These are phyloP conservation scores for Escallonia rubra DNA, from an alignment of 129 eudicot species.

Conservation along the genomic window DNA sequence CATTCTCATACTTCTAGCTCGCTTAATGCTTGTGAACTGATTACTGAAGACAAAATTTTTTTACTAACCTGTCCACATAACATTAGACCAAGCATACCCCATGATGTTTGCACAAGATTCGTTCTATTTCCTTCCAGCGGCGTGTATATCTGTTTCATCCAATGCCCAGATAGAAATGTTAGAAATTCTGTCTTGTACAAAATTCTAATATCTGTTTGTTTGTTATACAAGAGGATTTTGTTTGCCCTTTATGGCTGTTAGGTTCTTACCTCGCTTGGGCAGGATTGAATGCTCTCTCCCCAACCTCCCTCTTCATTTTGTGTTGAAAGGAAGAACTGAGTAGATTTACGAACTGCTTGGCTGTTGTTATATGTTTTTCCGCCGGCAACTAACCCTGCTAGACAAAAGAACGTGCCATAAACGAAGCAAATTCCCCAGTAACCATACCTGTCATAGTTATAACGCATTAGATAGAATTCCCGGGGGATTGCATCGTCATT, in stretches of 20 bases:
- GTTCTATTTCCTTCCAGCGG: slow-evolving; percentile 12
- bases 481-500: no score
- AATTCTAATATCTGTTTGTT: no score
- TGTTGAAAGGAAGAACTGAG: slow-evolving; percentile 33
- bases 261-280: slow-evolving; percentile 42
- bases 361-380: slow-evolving; percentile 48
- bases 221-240: neutral
- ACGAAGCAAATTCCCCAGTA: slow-evolving; percentile 70
- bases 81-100: slow-evolving; percentile 20
- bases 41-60: neutral
- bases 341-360: slow-evolving; percentile 46
- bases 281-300: slow-evolving; percentile 66
- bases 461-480: neutral
- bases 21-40: neutral
- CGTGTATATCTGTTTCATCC: slow-evolving; percentile 4
- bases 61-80: slow-evolving; percentile 9
- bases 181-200: no score
- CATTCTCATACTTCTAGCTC: no score
- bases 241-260: no score
- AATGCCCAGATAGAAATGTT: neutral
- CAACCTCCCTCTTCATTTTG: slow-evolving; percentile 70
- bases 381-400: slow-evolving; percentile 40
- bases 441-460: slow-evolving; percentile 30
- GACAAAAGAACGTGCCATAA: slow-evolving; percentile 47
- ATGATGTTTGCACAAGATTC: slow-evolving; percentile 17